Conservation (phyloP, 2,329 filamentous ascomycete genomes). For the Phyllosticta citriasiana region DNA sequence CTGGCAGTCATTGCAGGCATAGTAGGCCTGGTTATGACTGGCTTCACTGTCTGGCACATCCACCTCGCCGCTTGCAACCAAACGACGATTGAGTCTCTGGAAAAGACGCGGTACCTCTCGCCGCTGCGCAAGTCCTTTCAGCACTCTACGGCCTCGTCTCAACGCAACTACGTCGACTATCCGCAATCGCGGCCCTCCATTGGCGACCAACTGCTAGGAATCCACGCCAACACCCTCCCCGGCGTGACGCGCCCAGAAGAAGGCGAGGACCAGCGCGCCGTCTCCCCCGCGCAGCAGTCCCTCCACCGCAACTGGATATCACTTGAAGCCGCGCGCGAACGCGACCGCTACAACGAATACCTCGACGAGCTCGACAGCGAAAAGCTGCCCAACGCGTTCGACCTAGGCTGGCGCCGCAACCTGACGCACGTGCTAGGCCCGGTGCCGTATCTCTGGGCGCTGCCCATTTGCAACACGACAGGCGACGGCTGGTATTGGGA, state of each 20-base stretch:
- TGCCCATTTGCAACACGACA: constrained; percentile 76
- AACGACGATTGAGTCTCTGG: constrained; percentile 92
- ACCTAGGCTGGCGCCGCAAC: constrained; percentile 76
- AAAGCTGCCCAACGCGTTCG: constrained; percentile 85
- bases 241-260: constrained; percentile 74
- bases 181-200: constrained; percentile 21
- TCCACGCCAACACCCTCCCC: constrained; percentile 71
- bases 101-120: constrained; percentile 89
- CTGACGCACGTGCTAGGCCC: constrained; percentile 72
- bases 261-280: constrained; percentile 49
- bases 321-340: constrained; percentile 44
- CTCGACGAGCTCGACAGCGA: constrained; percentile 82
- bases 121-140: constrained; percentile 64
- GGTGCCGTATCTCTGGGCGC: constrained; percentile 59
- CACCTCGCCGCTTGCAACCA: constrained; percentile 67
- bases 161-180: constrained; percentile 33
- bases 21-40: constrained; percentile 77
- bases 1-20: constrained; percentile 80
- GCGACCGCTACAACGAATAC: constrained; percentile 65
- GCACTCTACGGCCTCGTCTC: constrained; percentile 37
- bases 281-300: constrained; percentile 30
- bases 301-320: constrained; percentile 28
- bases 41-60: constrained; percentile 89
- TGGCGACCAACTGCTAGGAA: constrained; percentile 66
- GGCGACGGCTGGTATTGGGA: constrained; percentile 96